Conservation (phyloP, 1,284 basidiomycete species). For the Garcileccinum viscosum region DNA sequence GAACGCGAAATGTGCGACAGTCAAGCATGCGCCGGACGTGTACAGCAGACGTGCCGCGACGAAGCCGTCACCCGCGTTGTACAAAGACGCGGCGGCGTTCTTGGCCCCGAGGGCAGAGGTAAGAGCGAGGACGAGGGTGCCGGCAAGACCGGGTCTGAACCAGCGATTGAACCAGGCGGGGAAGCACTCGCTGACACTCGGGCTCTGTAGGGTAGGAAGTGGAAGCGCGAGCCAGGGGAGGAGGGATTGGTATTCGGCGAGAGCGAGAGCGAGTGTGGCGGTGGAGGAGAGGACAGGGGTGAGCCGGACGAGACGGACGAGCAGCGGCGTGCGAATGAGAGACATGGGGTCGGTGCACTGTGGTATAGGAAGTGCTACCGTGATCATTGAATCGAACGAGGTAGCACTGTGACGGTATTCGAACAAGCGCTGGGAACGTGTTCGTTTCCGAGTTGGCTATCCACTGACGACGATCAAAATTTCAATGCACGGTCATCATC, state of each 20-base stretch:
- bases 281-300: neutral
- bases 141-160: slow-evolving; percentile 5
- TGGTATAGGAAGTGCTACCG: neutral
- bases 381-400: neutral
- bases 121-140: neutral
- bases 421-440: neutral
- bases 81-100: neutral
- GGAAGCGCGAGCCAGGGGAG: neutral
- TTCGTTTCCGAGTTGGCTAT: no score
- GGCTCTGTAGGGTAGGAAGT: neutral
- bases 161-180: slow-evolving; percentile 13
- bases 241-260: neutral
- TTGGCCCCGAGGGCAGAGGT: neutral
- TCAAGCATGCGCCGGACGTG: slow-evolving; percentile 6
- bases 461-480: no score
- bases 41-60: neutral
- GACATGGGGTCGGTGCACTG: neutral
- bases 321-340: neutral
- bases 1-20: slow-evolving; percentile 15
- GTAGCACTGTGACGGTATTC: neutral
- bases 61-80: neutral
- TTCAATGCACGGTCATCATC: no score
- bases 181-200: neutral
- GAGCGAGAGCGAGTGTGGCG: neutral
- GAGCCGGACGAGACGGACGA: neutral